Evolutionary conservation across 371 early-diverging fungal species (phyloP), one percentile per base, ranked within the genome.

Genomic region (Mucor mucedo): DNA sequence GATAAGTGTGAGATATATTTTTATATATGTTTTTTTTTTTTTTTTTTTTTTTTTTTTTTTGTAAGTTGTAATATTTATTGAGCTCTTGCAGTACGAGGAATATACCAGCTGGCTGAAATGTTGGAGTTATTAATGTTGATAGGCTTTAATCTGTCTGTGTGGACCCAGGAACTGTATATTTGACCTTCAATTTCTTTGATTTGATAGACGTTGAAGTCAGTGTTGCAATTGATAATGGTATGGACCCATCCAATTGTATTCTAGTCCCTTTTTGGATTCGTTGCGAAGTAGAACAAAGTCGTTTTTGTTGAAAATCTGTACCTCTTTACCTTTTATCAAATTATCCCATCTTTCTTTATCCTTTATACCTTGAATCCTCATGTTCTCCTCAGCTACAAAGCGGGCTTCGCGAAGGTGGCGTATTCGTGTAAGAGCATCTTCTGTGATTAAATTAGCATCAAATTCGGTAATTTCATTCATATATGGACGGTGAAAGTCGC

Each of bases 321-420:
- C 10, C 27, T 41, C 13, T 5, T 32, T 28, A 3, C n/a, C n/a
- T n/a, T n/a, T n/a, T n/a, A n/a, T n/a, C n/a, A n/a, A n/a, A n/a
- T n/a, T n/a, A n/a, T n/a, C n/a, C n/a, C n/a, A n/a, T n/a, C n/a
- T 11, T 4, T 6, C 55, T 16, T 66, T 66, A 45, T 66, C 66
- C 14, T 38, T 29, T n/a, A 32, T 29, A 8, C 38, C 33, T 8
- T 27, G 9, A 3, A 2, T 41, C 7, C 9, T 7, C 11, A 38
- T 21, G 14, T 53, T n/a, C 21, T 38, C 2, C n/a, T 59, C 59
- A 0, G 57, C 58, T 4, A 55, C 54, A 14, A 48, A 45, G 21
- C 66, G 27, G 6, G 11, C 35, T 50, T 60, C 41, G 5, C 57
- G 49, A 8, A 66, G 52, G 4, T 42, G 14, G 29, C 35, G 27